Base-by-base conservation (phyloP, 441 rosid genomes). In the Raphanus hybrid region DNA sequence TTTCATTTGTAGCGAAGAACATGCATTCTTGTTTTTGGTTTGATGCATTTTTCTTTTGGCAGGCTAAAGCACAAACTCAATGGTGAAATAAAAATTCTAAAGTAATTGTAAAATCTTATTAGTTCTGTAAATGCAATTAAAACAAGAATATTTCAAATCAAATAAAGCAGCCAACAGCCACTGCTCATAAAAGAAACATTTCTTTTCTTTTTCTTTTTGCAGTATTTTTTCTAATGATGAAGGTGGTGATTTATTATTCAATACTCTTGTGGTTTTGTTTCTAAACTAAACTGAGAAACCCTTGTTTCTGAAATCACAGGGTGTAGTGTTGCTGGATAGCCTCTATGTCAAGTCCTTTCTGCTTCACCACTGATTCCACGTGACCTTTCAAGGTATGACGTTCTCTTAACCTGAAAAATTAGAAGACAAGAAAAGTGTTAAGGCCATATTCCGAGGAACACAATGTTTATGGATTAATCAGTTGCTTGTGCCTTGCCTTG, bases 301-400 rank as follows among this genome's bases (percentile, higher is more conserved):
- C 59, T 54, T 69, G 78, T 79, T 63, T 62, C 73, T 78, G 71
- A 74, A 27, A 80, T 88, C 81, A 90, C 39, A 88, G 84, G 6
- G 92, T 90, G 81, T 90, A 90, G 75, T 90, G 90, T 73, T 90
- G 92, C 63, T 90, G 91, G 26, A 88, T 88, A 75, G 92, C 84
- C 43, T 88, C 89, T 1, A 90, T 87, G 83, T 90, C 90, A 7
- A 90, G 88, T 69, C 92, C 92, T 61, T 89, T 89, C 71, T 87
- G 89, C 71, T 89, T 89, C 79, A 89, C 93, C 1, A 89, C 93
- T 3, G 94, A 90, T 78, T 90, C 94, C 35, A 90, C 90, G 70
- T 88, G 94, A 6, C 94, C 94, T 82, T 90, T 90, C 16, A 90
- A 86, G 0, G 92, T 90, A 32, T 90, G 92, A 63, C 85, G 85